Percentiles rank a stretch among this genome's conserved stretches.
Evolutionary conservation across 768 basidiomycete species (phyloP).

Genomic region (Hericium erinaceus): DNA sequence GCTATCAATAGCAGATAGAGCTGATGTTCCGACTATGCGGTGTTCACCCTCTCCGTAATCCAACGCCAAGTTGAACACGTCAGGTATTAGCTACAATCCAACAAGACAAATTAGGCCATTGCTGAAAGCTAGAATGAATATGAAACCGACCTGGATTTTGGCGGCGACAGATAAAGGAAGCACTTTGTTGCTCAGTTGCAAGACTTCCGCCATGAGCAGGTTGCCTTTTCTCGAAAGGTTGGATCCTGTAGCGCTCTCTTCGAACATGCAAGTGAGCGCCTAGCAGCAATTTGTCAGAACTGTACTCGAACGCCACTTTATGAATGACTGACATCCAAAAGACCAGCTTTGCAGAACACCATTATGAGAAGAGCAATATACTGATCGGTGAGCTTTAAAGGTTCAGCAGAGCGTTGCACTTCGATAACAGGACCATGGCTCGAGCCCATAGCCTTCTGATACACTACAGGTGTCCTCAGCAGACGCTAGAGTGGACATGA

Average conservation of each 20-base stretch:
- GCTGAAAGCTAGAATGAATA: neutral
- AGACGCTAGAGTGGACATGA: neutral
- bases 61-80: slow-evolving; percentile 76
- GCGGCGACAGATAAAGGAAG: slow-evolving; percentile 78
- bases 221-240: slow-evolving; percentile 85
- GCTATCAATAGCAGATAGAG: slow-evolving; percentile 83
- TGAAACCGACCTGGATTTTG: slow-evolving; percentile 58
- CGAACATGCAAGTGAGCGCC: slow-evolving; percentile 81
- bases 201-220: slow-evolving; percentile 80
- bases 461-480: slow-evolving; percentile 37
- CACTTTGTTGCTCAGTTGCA: slow-evolving; percentile 82
- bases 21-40: slow-evolving; percentile 74
- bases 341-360: slow-evolving; percentile 78
- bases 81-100: slow-evolving; percentile 58
- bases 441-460: slow-evolving; percentile 25
- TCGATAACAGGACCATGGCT: slow-evolving; percentile 14
- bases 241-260: slow-evolving; percentile 65
- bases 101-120: too few species aligned
- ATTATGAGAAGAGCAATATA: slow-evolving; percentile 81
- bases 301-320: too few species aligned
- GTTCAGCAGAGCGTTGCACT: slow-evolving; percentile 33
- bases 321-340: slow-evolving; percentile 60
- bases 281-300: slow-evolving; percentile 20
- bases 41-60: slow-evolving; percentile 71
- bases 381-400: slow-evolving; percentile 83